These are phyloP conservation scores for Phyllosticta capitalensis DNA, from an alignment of 2,329 filamentous ascomycete species.

Conservation along the genomic window DNA sequence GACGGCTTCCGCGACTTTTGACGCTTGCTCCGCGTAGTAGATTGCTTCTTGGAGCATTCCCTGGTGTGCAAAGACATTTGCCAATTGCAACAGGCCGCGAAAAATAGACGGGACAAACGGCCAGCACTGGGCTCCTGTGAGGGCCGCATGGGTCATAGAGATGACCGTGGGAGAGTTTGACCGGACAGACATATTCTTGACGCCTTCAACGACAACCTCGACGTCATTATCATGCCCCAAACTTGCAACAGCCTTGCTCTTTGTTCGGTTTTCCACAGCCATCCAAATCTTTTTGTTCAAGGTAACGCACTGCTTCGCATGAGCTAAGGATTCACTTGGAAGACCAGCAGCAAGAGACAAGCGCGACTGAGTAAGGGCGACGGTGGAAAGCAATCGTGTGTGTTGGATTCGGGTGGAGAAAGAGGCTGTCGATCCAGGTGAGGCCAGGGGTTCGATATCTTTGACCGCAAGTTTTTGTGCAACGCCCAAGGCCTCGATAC, in stretches of 20 bases:
- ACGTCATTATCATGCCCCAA: slow-evolving; percentile 3
- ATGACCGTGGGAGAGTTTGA: slow-evolving; percentile 26
- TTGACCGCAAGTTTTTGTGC: slow-evolving; percentile 22
- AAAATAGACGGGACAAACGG: slow-evolving; percentile 64
- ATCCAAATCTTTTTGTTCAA: slow-evolving; percentile 44
- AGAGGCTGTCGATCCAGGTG: slow-evolving; percentile 23
- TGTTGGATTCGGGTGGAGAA: slow-evolving; percentile 26
- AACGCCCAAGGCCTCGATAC: slow-evolving; percentile 20
- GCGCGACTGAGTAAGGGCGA: slow-evolving; percentile 55
- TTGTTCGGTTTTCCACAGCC: slow-evolving; percentile 37
- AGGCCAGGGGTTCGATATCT: slow-evolving; percentile 21
- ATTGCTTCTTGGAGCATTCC: slow-evolving; percentile 82
- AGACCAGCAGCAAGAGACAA: slow-evolving; percentile 50
- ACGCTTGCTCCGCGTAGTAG: slow-evolving; percentile 77
- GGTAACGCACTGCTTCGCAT: slow-evolving; percentile 40
- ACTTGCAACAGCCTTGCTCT: neutral
- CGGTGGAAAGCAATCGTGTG: slow-evolving; percentile 49
- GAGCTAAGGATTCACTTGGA: slow-evolving; percentile 36
- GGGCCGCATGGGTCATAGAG: slow-evolving; percentile 35
- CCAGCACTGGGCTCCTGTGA: slow-evolving; percentile 66
- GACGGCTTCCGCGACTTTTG: slow-evolving; percentile 63
- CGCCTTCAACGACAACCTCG: slow-evolving; percentile 14
- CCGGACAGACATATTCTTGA: slow-evolving; percentile 22
- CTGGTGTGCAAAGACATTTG: slow-evolving; percentile 68
- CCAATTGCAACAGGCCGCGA: slow-evolving; percentile 61